A percentile compares a stretch with the other conserved stretches of the same genome.
Conservation (phyloP, 176 grass and related monocot genomes). For the Musa beccarii region DNA sequence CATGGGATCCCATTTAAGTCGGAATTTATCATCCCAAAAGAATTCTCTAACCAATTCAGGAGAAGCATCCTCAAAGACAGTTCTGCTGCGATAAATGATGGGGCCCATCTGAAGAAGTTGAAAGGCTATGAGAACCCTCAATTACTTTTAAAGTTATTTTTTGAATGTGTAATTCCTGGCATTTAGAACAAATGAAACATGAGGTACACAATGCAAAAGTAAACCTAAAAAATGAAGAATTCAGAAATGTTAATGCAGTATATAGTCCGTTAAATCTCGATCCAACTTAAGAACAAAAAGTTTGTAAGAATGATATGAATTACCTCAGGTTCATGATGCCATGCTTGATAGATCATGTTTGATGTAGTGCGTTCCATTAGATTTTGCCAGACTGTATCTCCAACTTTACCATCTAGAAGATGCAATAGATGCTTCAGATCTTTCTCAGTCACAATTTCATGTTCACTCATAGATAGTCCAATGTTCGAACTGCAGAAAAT, state of each 20-base stretch:
- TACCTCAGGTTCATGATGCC: constrained; percentile 83
- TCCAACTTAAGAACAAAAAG: too few relatives aligned
- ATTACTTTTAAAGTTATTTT: background rate
- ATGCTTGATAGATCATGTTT: constrained; percentile 92
- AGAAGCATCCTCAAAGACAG: constrained; percentile 94
- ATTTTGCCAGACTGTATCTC: constrained; percentile 67
- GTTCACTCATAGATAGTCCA: constrained; percentile 36
- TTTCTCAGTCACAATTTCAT: constrained; percentile 53
- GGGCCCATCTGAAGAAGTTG: constrained; percentile 47
- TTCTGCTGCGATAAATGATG: constrained; percentile 70
- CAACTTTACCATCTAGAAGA: constrained; percentile 71
- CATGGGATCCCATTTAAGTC: constrained; percentile 92
- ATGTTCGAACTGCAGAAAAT: constrained; percentile 10
- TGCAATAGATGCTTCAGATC: constrained; percentile 73
- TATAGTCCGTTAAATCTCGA: too few relatives aligned
- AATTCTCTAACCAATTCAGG: constrained; percentile 98
- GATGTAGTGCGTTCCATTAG: constrained; percentile 79
- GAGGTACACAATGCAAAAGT: too few relatives aligned
- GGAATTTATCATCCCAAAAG: constrained; percentile 97
- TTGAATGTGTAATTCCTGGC: too few relatives aligned
- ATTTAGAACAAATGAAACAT: too few relatives aligned
- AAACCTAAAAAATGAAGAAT: too few relatives aligned
- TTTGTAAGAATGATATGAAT: background rate
- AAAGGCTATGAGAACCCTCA: background rate
- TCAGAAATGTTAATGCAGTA: too few relatives aligned